Evolutionary conservation across 495 filamentous ascomycete genomes (phyloP).

Genomic region (Physcia stellaris): DNA sequence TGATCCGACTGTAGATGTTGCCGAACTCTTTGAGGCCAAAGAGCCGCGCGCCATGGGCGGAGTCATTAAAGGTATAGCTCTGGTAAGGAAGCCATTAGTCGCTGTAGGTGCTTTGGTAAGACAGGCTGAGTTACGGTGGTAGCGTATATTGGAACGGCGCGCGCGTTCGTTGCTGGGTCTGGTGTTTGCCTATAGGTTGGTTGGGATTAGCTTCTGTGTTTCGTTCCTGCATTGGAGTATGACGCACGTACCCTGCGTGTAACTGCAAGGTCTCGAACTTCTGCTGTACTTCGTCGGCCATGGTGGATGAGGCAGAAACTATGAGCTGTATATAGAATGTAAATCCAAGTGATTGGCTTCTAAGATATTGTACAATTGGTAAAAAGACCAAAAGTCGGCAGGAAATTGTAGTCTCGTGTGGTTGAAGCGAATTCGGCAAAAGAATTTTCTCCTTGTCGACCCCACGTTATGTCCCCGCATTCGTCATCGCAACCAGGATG

Average conservation of each 20-base stretch:
- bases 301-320: background rate
- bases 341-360: no score
- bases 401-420: no score
- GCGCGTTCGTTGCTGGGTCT: conserved; percentile 75
- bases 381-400: no score
- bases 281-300: conserved; percentile 1
- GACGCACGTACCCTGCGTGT: conserved; percentile 66
- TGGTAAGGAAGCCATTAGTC: conserved; percentile 17
- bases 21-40: conserved; percentile 97
- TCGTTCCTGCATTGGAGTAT: conserved; percentile 7
- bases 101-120: background rate
- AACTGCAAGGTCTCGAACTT: conserved; percentile 91
- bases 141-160: conserved; percentile 94
- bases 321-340: no score
- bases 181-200: conserved; percentile 51
- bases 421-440: no score
- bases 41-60: conserved; percentile 86
- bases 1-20: conserved; percentile 96
- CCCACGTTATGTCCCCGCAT: no score
- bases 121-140: conserved; percentile 48
- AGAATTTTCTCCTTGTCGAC: no score
- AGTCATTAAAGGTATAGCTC: conserved; percentile 94
- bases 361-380: no score
- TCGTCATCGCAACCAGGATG: no score
- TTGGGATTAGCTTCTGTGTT: conserved; percentile 6